Evolutionary conservation across 2,329 filamentous ascomycete genomes (phyloP).

Genomic region (Colletotrichum sojae): DNA sequence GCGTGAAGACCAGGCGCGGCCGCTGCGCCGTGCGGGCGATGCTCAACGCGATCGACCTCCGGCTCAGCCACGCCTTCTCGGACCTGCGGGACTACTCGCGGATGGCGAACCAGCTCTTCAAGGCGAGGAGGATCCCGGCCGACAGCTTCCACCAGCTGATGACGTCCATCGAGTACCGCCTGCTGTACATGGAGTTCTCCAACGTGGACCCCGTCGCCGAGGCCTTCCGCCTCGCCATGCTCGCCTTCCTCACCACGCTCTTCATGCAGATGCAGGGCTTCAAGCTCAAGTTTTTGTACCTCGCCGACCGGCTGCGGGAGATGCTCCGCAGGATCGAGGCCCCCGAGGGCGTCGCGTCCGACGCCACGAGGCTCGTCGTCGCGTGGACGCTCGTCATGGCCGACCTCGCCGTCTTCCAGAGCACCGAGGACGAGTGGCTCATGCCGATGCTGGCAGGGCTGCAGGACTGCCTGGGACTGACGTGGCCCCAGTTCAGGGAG

Average conservation of each 20-base stretch:
- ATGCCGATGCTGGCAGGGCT: slow-evolving; percentile 41
- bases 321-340: not conserved
- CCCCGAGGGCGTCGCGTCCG: not conserved
- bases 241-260: slow-evolving; percentile 48
- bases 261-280: slow-evolving; percentile 44
- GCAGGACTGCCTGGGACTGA: slow-evolving; percentile 16
- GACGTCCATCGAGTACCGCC: slow-evolving; percentile 31
- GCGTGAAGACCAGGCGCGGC: not conserved
- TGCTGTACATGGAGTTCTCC: slow-evolving; percentile 11
- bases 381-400: slow-evolving; percentile 46
- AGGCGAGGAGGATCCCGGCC: slow-evolving; percentile 45
- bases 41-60: slow-evolving; percentile 42
- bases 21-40: slow-evolving; percentile 22
- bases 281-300: slow-evolving; percentile 40
- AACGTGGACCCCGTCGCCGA: not conserved
- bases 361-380: slow-evolving; percentile 31
- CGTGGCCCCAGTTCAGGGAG: slow-evolving; percentile 45
- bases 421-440: slow-evolving; percentile 44
- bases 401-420: slow-evolving; percentile 44
- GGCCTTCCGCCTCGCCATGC: slow-evolving; percentile 46
- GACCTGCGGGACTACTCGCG: slow-evolving; percentile 50
- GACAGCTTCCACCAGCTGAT: slow-evolving; percentile 39
- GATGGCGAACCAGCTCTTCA: slow-evolving; percentile 44
- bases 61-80: slow-evolving; percentile 46
- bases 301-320: slow-evolving; percentile 3